Evolutionary conservation across 805 yeast species (phyloP).

Genomic region (Yamadazyma takamatsuzukensis): DNA sequence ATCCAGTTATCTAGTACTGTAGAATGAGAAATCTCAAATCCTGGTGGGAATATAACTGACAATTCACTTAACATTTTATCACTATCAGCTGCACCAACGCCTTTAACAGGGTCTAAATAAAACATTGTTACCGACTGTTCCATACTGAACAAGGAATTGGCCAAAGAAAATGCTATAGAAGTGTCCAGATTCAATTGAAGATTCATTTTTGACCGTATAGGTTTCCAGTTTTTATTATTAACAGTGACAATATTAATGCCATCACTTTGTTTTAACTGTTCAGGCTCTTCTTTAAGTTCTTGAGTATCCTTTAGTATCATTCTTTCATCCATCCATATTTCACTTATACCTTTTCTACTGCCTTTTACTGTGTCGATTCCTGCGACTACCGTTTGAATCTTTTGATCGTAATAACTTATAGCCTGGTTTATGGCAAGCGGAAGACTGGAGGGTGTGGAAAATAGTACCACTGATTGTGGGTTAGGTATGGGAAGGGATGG

Average conservation of each 20-base stretch:
- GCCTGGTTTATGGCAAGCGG: slow-evolving; percentile 27
- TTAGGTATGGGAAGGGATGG: neutral
- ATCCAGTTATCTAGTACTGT: slow-evolving; percentile 29
- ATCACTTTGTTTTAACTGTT: slow-evolving; percentile 28
- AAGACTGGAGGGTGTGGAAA: slow-evolving; percentile 35
- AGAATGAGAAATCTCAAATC: neutral
- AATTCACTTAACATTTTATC: slow-evolving; percentile 6
- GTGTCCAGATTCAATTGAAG: slow-evolving; percentile 14
- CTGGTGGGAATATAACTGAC: slow-evolving; percentile 3
- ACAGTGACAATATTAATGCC: slow-evolving; percentile 33
- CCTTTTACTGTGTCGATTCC: slow-evolving; percentile 37
- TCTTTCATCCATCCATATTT: slow-evolving; percentile 33
- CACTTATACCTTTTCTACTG: slow-evolving; percentile 31
- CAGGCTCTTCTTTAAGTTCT: slow-evolving; percentile 18
- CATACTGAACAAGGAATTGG: slow-evolving; percentile 40
- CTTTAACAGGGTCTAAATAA: slow-evolving; percentile 24
- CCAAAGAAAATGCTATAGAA: slow-evolving; percentile 23
- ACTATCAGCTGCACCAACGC: neutral
- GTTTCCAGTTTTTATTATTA: slow-evolving; percentile 34
- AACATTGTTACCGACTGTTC: slow-evolving; percentile 32
- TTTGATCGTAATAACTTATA: slow-evolving; percentile 20
- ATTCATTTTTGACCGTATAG: slow-evolving; percentile 20
- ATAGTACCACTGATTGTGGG: slow-evolving; percentile 25
- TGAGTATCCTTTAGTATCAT: slow-evolving; percentile 16
- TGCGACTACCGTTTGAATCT: slow-evolving; percentile 37